Evolutionary conservation across 495 filamentous ascomycete species (phyloP).

Genomic region (Aspergillus wentii): DNA sequence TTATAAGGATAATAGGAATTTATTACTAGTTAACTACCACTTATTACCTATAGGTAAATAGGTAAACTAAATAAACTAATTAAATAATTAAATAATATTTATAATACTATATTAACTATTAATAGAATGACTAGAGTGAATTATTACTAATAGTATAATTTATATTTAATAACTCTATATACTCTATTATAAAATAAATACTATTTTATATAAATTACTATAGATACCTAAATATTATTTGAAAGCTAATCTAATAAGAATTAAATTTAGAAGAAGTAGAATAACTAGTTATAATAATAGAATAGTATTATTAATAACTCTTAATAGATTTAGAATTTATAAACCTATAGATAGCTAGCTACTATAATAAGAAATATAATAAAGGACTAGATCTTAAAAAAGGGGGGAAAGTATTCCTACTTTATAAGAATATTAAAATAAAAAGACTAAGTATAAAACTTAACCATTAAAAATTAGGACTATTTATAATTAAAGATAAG

Average conservation of each 20-base stretch:
- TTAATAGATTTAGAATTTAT: too few relatives aligned
- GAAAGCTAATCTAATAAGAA: too few relatives aligned
- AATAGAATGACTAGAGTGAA: background rate
- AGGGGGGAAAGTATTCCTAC: too few relatives aligned
- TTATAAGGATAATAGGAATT: background rate
- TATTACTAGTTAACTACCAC: background rate
- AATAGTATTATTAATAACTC: too few relatives aligned
- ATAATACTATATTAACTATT: slow-evolving; percentile 1
- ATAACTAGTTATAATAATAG: too few relatives aligned
- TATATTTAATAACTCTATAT: too few relatives aligned
- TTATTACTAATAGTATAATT: too few relatives aligned
- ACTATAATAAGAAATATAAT: too few relatives aligned
- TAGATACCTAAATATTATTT: too few relatives aligned
- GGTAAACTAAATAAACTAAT: background rate
- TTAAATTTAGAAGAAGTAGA: background rate
- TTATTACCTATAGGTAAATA: background rate
- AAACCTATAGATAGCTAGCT: too few relatives aligned
- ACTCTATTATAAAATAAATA: too few relatives aligned
- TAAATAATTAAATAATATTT: background rate
- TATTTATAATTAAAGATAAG: background rate
- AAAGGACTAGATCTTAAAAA: too few relatives aligned
- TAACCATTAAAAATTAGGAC: background rate
- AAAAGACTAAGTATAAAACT: background rate
- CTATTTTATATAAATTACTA: background rate
- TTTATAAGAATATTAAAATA: background rate